These are phyloP conservation scores for Phascolomyces articulosus DNA, from an alignment of 371 early-diverging fungal genomes.

Conservation along the genomic window DNA sequence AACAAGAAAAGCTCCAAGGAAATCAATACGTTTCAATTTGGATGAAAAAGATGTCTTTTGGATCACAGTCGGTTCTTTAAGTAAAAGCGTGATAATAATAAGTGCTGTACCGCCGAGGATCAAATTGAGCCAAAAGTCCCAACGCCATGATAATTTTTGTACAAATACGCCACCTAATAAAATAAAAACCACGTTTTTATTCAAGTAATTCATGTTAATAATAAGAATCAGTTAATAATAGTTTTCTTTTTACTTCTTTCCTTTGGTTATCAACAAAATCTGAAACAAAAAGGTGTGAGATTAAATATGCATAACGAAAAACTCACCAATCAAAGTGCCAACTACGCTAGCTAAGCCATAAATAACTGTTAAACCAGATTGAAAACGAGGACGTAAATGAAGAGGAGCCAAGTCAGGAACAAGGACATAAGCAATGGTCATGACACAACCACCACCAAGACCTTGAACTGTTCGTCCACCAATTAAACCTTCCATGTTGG, in stretches of 20 bases:
- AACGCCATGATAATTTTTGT: constrained; percentile 68
- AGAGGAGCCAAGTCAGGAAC: constrained; percentile 76
- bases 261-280: neutral
- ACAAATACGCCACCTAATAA: constrained; percentile 69
- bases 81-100: constrained; percentile 51
- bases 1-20: constrained; percentile 25
- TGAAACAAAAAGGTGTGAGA: neutral
- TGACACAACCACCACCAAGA: constrained; percentile 74
- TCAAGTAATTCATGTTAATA: neutral
- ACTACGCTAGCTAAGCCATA: constrained; percentile 74
- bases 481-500: constrained; percentile 63
- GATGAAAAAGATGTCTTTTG: constrained; percentile 35
- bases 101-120: constrained; percentile 66
- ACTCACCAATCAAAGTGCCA: constrained; percentile 64
- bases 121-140: constrained; percentile 77
- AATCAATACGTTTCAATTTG: constrained; percentile 70
- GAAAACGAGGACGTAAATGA: constrained; percentile 68
- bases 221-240: too few relatives aligned
- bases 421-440: constrained; percentile 72
- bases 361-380: constrained; percentile 59
- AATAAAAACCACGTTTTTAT: too few relatives aligned
- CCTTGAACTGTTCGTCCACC: constrained; percentile 74
- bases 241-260: neutral
- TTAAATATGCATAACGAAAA: neutral
- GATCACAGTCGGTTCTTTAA: constrained; percentile 45